Evolutionary conservation across 2,329 filamentous ascomycete genomes (phyloP).

Genomic region (Acrocalymma vagum): DNA sequence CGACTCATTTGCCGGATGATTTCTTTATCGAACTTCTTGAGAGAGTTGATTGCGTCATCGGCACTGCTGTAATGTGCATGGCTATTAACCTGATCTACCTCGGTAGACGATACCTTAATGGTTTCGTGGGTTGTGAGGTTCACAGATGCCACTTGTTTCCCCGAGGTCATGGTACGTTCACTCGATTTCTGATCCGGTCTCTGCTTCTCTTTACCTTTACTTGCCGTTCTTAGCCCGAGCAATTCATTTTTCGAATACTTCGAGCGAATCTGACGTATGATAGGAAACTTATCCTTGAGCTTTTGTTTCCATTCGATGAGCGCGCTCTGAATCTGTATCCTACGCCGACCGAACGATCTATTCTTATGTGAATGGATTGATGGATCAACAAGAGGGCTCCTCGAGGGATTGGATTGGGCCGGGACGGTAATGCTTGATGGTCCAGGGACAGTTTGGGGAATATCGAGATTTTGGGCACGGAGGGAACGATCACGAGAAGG

Average conservation of each 20-base stretch:
- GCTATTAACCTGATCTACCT: no score
- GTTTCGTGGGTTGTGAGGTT: background rate
- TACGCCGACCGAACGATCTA: background rate
- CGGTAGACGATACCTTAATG: background rate
- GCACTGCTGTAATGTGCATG: constrained; percentile 2
- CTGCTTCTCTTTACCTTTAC: background rate
- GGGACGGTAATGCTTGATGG: background rate
- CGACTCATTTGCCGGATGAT: constrained; percentile 16
- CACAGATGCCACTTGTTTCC: constrained; percentile 3
- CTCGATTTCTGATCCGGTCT: background rate
- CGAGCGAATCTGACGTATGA: no score
- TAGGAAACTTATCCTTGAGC: background rate
- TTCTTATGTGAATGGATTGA: no score
- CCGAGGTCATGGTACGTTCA: background rate
- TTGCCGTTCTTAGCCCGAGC: background rate
- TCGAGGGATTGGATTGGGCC: background rate
- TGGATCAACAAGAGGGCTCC: no score
- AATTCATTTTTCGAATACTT: no score
- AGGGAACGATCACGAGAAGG: constrained; percentile 19
- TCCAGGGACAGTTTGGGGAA: background rate
- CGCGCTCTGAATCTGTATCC: background rate
- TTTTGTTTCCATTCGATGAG: background rate
- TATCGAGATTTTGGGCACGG: constrained; percentile 3
- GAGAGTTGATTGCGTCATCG: constrained; percentile 11
- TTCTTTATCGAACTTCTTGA: constrained; percentile 15